Conservation (phyloP, 1,139 yeast species). For the Candida smagusa region DNA sequence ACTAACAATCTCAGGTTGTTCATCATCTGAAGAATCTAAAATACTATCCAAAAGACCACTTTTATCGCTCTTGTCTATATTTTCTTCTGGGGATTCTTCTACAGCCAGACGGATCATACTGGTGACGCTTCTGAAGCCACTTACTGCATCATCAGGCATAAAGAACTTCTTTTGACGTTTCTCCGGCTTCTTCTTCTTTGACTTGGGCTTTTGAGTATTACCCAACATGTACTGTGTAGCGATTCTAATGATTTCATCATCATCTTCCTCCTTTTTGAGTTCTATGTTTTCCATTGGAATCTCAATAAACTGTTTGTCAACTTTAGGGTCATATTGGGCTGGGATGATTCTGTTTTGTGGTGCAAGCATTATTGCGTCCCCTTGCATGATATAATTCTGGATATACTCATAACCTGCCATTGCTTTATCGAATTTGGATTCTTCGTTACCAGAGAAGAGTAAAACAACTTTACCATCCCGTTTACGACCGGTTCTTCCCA, state of each 20-base stretch:
- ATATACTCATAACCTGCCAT: slow-evolving; percentile 80
- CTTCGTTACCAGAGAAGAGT: slow-evolving; percentile 76
- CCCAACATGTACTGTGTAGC: slow-evolving; percentile 50
- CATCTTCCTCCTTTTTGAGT: slow-evolving; percentile 52
- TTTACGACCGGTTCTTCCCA: slow-evolving; percentile 98
- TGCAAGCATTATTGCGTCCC: slow-evolving; percentile 38
- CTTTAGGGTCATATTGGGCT: slow-evolving; percentile 45
- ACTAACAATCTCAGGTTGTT: slow-evolving; percentile 9
- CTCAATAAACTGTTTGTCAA: slow-evolving; percentile 55
- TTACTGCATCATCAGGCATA: slow-evolving; percentile 76
- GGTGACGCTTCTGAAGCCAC: slow-evolving; percentile 65
- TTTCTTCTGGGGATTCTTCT: slow-evolving; percentile 2
- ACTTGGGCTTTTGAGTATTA: slow-evolving; percentile 15
- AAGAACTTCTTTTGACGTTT: slow-evolving; percentile 45
- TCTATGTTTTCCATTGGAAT: slow-evolving; percentile 68
- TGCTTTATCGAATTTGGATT: slow-evolving; percentile 75
- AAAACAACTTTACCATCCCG: slow-evolving; percentile 83
- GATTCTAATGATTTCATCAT: slow-evolving; percentile 65
- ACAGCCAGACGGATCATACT: slow-evolving; percentile 39
- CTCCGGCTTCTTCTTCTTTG: slow-evolving; percentile 16
- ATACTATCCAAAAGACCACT: slow-evolving; percentile 18
- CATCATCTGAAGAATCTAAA: slow-evolving; percentile 21
- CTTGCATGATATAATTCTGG: slow-evolving; percentile 57
- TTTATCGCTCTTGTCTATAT: slow-evolving; percentile 2
- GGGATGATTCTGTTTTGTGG: slow-evolving; percentile 71